Evolutionary conservation across 2,329 filamentous ascomycete genomes (phyloP), one percentile per base, ranked within the genome.

Genomic region (Talaromyces funiculosus): DNA sequence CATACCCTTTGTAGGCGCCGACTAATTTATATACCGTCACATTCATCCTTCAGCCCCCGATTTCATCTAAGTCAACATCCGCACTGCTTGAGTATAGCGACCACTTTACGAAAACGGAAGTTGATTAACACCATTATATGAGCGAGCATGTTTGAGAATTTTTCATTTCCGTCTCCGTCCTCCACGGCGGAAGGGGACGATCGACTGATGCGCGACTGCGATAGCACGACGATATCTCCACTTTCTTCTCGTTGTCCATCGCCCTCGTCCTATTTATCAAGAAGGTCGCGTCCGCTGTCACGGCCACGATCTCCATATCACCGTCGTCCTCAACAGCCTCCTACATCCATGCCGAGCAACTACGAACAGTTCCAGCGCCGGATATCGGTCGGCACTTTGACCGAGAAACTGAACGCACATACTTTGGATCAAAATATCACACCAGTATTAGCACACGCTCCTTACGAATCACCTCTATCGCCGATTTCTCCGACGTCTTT

Each of bases 271-370:
- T 57, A 47, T 49, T 65, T 68, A n/a, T 67, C 70, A 47, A 71
- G 72, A 20, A 69, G 71, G 40, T 66, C 65, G 14, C 70, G 67
- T 59, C 67, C 67, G 16, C 61, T 69, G 12, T 68, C 69, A 14
- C 71, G 69, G 35, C 68, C 72, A 2, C 72, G 71, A 40, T 56
- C 61, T 59, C 72, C 72, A 18, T 69, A 68, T 22, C 69, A 71
- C 57, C 71, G 70, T 62, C 71, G 71, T 38, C 68, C 68, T 22
- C 73, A 71, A n/a, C 54, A 56, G 22, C 72, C 74, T 20, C 76
- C 75, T 9, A 77, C 75, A 16, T 80, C 67, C 40, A 81, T 64
- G 65, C 77, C 66, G 72, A 76, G 74, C 72, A 78, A 42, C 45
- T 75, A 77, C 62, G 70, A 73, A 42, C 65, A 70, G 33, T 62